Percentiles rank a stretch among this genome's conserved stretches.
These are phyloP conservation scores for Dioscorea alata DNA, from an alignment of 106 monocot species.

Conservation along the genomic window DNA sequence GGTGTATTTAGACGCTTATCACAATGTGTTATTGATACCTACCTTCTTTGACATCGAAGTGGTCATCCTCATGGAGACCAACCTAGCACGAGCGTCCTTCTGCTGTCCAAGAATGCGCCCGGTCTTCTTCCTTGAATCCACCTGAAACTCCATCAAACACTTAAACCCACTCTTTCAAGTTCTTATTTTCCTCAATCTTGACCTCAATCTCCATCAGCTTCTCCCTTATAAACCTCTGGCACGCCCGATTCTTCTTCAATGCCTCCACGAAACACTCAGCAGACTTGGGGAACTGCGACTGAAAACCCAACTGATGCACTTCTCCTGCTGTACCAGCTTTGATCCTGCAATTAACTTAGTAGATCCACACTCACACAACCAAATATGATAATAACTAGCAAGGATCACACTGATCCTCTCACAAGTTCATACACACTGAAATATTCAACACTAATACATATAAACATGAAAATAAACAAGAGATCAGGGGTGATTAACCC, in stretches of 20 bases:
- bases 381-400: too few species aligned
- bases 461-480: too few species aligned
- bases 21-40: constrained; percentile 9
- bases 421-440: too few species aligned
- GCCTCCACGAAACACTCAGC: constrained; percentile 69
- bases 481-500: too few species aligned
- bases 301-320: too few species aligned
- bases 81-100: constrained; percentile 67
- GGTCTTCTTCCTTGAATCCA: constrained; percentile 37
- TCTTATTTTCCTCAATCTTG: constrained; percentile 77
- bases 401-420: too few species aligned
- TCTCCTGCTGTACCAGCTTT: too few species aligned
- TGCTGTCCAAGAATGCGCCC: constrained; percentile 34
- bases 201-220: constrained; percentile 85
- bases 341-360: too few species aligned
- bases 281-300: constrained; percentile 52
- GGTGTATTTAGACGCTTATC: too few species aligned
- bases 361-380: too few species aligned
- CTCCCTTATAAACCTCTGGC: constrained; percentile 73
- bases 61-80: constrained; percentile 53
- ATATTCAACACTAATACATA: too few species aligned
- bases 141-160: constrained; percentile 79
- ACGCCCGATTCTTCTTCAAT: constrained; percentile 79
- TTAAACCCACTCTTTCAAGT: constrained; percentile 64
- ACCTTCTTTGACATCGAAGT: constrained; percentile 21